Evolutionary conservation across 1,139 yeast species (phyloP).

Genomic region (Magnusiomyces suaveolens): DNA sequence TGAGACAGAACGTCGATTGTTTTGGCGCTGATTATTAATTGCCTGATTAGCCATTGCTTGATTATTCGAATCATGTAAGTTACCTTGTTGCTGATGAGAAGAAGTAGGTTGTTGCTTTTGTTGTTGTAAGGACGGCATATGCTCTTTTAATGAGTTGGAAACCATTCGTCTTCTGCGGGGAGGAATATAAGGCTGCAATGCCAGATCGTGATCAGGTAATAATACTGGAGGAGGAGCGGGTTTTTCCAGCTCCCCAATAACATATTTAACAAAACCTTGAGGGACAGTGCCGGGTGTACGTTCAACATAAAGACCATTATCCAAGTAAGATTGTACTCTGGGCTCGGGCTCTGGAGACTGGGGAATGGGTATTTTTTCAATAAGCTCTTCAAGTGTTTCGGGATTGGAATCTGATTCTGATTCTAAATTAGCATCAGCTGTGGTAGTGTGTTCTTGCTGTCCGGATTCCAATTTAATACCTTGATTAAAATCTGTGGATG

Average conservation of each 20-base stretch:
- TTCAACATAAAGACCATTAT: constrained; percentile 10
- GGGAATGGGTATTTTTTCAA: constrained; percentile 7
- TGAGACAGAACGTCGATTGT: too few species aligned
- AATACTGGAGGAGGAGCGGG: constrained; percentile 17
- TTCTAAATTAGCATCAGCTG: neutral
- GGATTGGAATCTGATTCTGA: constrained; percentile 3
- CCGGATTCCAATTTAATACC: constrained; percentile 5
- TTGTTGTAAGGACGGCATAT: neutral
- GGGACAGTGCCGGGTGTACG: constrained; percentile 9
- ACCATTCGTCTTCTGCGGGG: neutral
- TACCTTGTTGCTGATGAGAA: neutral
- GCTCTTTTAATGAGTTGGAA: constrained; percentile 7
- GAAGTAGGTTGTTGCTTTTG: constrained; percentile 3
- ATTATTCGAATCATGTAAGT: too few species aligned
- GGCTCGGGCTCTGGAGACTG: constrained; percentile 16
- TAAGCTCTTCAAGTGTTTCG: constrained; percentile 4
- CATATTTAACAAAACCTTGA: constrained; percentile 15
- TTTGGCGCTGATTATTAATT: too few species aligned
- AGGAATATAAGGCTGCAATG: constrained; percentile 5
- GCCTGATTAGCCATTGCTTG: too few species aligned
- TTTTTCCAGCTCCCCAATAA: constrained; percentile 23
- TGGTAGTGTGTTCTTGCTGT: too few species aligned
- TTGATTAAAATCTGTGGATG: neutral
- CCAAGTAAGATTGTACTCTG: constrained; percentile 7
- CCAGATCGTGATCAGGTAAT: constrained; percentile 20